phyloP scores from a whole-genome alignment of 1,284 basidiomycete species.

The Melampsora americana region DNA sequence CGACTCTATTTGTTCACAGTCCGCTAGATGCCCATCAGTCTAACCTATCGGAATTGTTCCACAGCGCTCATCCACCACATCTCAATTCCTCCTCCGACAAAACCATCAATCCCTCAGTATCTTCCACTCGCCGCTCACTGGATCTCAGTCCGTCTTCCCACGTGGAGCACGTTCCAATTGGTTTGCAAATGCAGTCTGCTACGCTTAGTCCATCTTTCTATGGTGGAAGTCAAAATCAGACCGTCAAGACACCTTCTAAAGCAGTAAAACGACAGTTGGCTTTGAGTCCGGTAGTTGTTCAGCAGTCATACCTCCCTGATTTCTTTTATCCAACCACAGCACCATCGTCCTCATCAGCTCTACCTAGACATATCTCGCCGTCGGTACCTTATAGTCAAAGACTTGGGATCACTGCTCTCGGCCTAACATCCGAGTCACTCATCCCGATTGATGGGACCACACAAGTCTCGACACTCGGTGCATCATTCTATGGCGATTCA shows the following conservation, averaged over 20 bases:
- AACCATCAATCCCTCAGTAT: not conserved
- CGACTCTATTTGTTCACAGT: not conserved
- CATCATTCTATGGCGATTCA: slow-evolving; percentile 17
- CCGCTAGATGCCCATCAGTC: not conserved
- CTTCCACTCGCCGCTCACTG: not conserved
- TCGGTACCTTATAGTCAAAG: slow-evolving; percentile 26
- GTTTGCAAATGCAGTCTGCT: not conserved
- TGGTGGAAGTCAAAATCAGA: not conserved
- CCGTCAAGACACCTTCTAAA: no score
- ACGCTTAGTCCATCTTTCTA: not conserved
- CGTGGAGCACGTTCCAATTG: not conserved
- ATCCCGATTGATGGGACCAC: slow-evolving; percentile 13
- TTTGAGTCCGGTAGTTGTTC: slow-evolving; percentile 23
- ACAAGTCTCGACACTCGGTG: slow-evolving; percentile 14
- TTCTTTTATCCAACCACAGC: slow-evolving; percentile 15
- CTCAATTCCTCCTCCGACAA: not conserved
- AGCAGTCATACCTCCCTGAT: slow-evolving; percentile 22
- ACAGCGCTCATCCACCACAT: not conserved
- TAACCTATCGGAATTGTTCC: not conserved
- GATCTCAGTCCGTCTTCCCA: not conserved
- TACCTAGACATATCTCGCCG: slow-evolving; percentile 9
- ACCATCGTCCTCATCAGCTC: not conserved
- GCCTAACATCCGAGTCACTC: not conserved
- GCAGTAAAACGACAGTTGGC: not conserved
- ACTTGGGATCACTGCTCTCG: not conserved